Base-by-base conservation (phyloP, 2,329 filamentous ascomycete species). In the Hawksworthiomyces lignivorus region DNA sequence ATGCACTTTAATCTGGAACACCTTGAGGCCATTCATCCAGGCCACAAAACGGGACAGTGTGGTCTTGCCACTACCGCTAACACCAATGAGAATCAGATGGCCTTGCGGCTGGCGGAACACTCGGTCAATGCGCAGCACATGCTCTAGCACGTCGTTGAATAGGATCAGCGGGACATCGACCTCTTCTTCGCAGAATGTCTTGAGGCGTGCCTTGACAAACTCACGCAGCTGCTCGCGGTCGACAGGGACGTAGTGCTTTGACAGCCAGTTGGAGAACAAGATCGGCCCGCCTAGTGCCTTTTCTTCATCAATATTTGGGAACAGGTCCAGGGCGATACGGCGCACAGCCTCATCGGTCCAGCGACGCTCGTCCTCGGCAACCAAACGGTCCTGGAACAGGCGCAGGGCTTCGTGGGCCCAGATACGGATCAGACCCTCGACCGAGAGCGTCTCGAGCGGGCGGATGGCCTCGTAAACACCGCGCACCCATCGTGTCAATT, bases 1-100 rank as follows among this genome's bases (percentile, higher is more conserved):
- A 56, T 99, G 92, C 0, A 98, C 92, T 72, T 98, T 99, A 74
- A 99, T 98, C 67, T 99, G 92, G 74, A 96, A 98, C 30, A 98
- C 89, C 60, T 90, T 95, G 47, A 99, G 73, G 45, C 94, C 94
- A 56, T 98, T 99, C 92, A 98, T 98, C 92, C 92, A 99, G 35
- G 92, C 92, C 47, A 98, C 92, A 51, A 99, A 99, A 44, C 94
- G 84, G 24, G 94, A 97, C 11, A 99, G 68, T 0, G 92, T 99
- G 4, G 92, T 99, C 71, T 99, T 99, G 64, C 92, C 92, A 70
- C 87, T 94, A 52, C 92, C 94, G 60, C 92, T 98, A 41, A 98
- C 92, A 69, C 92, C 92, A 54, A 99, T 98, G 43, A 99, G 74
- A 52, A 99, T 98, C 48, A 99, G 73, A 73, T 99, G 92, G 43